Evolutionary conservation across 2,329 filamentous ascomycete genomes (phyloP).

Genomic region (Nannizziopsis arthrosporioides): DNA sequence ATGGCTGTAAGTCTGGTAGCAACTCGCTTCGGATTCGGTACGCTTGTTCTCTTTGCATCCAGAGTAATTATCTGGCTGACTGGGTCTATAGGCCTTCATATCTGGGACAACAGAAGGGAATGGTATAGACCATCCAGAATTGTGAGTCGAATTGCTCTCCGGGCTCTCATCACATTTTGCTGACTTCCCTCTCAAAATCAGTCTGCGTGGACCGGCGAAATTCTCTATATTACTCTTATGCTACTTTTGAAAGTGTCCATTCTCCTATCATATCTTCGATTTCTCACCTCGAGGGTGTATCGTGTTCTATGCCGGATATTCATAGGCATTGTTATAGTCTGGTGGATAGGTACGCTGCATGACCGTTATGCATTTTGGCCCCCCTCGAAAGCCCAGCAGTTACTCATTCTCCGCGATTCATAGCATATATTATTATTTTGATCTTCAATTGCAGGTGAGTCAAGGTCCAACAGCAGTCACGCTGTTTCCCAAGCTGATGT

Average conservation of each 20-base stretch:
- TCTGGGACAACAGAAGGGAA: conserved; percentile 16
- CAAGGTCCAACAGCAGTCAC: too few relatives aligned
- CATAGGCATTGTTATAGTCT: conserved; percentile 12
- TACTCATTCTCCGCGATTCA: conserved; percentile 1
- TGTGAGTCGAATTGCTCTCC: conserved; percentile 4
- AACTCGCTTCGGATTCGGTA: conserved; percentile 17
- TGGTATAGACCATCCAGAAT: conserved; percentile 11
- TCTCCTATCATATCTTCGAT: conserved; percentile 15
- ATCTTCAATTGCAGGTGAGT: conserved; percentile 15
- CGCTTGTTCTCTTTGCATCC: neutral
- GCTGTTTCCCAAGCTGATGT: too few relatives aligned
- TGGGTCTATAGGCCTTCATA: conserved; percentile 13
- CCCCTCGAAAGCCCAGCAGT: too few relatives aligned
- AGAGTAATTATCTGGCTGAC: neutral
- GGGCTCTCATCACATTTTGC: neutral
- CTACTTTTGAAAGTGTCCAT: conserved; percentile 15
- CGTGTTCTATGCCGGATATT: conserved; percentile 8
- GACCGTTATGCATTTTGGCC: neutral
- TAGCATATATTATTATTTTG: conserved; percentile 14
- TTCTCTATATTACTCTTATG: conserved; percentile 15
- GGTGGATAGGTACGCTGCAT: conserved; percentile 12
- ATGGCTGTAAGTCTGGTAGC: conserved; percentile 13
- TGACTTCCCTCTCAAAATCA: conserved; percentile 4
- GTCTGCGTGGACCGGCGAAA: conserved; percentile 14
- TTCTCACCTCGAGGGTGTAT: conserved; percentile 11